Evolutionary conservation across 140 eudicot genomes (phyloP).

Genomic region (Erigeron philadelphicus): DNA sequence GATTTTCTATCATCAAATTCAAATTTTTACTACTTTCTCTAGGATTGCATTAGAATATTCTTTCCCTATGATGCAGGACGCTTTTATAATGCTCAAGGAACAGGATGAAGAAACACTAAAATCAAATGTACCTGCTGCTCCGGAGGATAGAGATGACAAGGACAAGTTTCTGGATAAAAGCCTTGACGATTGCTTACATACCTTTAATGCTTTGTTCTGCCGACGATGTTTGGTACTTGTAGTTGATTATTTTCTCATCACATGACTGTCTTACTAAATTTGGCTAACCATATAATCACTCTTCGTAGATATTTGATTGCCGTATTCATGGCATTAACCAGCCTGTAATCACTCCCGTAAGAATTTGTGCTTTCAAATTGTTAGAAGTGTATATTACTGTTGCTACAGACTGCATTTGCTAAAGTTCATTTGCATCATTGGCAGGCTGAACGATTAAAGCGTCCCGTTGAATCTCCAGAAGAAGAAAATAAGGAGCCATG

Average conservation of each 20-base stretch:
- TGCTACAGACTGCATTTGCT: neutral
- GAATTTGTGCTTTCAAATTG: constrained; percentile 13
- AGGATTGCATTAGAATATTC: neutral
- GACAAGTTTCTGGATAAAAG: constrained; percentile 38
- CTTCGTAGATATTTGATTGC: constrained; percentile 60
- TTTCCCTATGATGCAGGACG: constrained; percentile 47
- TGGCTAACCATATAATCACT: neutral
- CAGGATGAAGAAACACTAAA: constrained; percentile 15
- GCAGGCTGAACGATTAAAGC: constrained; percentile 50
- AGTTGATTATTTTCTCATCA: neutral
- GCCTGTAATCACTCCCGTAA: constrained; percentile 48
- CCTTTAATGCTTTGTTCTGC: constrained; percentile 59
- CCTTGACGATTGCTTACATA: constrained; percentile 47
- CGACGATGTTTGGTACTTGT: constrained; percentile 74
- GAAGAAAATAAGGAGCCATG: constrained; percentile 57
- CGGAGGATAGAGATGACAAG: constrained; percentile 21
- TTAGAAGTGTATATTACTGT: neutral
- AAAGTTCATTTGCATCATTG: constrained; percentile 1
- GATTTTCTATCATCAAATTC: neutral
- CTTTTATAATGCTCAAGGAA: constrained; percentile 42
- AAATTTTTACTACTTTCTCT: neutral
- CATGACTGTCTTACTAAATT: neutral
- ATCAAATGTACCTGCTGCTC: constrained; percentile 17
- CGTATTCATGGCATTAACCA: constrained; percentile 63
- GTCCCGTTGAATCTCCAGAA: constrained; percentile 36